Base-by-base conservation (phyloP, 2,329 filamentous ascomycete genomes). In the Capronia epimyces region DNA sequence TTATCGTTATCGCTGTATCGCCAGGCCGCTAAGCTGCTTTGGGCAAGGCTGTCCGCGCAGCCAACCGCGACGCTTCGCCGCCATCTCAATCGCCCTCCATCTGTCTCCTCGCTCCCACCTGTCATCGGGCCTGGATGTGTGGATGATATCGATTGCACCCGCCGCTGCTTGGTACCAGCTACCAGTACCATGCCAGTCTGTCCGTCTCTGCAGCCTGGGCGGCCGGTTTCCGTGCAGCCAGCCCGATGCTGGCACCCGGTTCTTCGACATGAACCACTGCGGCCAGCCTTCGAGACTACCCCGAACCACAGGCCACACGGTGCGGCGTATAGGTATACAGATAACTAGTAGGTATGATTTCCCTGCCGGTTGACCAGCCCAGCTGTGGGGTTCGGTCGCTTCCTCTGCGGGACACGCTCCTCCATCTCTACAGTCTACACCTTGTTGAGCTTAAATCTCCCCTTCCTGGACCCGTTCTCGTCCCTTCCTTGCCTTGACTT, bases 31-130 rank as follows among this genome's bases (percentile, higher is more conserved):
- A 55, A 49, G 47, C 53, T 46, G 6, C 8, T 42, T 55, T 22
- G n/a, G 46, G 53, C 53, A 55, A 55, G 53, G 49, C 49, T 50
- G 53, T 55, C 53, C 53, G 49, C 46, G 49, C 46, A 47, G 43
- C 49, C 53, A 52, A 50, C 49, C 53, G 49, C 41, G 3, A 22
- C 10, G 15, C 25, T 47, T 49, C 29, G 36, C 41, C 43, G 42
- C 32, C 27, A 24, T 25, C 18, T 36, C 31, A n/a, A 21, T 34
- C 46, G 27, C 2, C 29, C 4, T 13, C 40, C 21, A 43, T 15
- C 20, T 2, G 3, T 43, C 24, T 24, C 16, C 8, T 16, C 43
- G 21, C 20, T 24, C 3, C 39, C 18, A 22, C 43, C 43, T 37
- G 16, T 46, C 43, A 37, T 24, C 21, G 43, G 16, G 8, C 36